Evolutionary conservation across 352 stramenopile species (phyloP), one percentile per base, ranked within the genome.

Genomic region (Phytophthora capsici): DNA sequence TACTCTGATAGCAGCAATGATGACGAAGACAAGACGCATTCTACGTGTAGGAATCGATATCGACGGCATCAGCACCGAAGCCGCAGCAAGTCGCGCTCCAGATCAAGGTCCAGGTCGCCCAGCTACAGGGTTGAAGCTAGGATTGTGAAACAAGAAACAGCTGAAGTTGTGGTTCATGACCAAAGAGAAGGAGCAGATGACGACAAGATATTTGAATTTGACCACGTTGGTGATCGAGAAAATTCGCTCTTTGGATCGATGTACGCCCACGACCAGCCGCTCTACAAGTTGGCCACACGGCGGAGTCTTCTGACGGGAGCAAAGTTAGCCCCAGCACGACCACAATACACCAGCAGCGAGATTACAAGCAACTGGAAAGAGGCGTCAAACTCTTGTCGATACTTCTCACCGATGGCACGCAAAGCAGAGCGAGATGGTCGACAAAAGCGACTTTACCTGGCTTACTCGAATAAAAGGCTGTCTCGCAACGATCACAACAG

Each of bases 231-330:
- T 16, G 88, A 96, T 65, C 63, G 58, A 12, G 78, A 94, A 2
- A 96, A 96, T 48, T 38, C 40, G 0, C 73, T 92, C 30, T 96
- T 83, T 30, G 86, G 88, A 19, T 81, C 82, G 2, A 65, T 88
- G 13, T 90, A 89, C 48, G 71, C 56, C n/a, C 64, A 88, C 17
- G 83, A 94, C 19, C 76, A 80, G 34, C 88, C 86, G 2, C 38
- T 89, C 16, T 94, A 93, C 40, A 26, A 61, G 12, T 69, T 94
- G 34, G 80, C 72, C 23, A 89, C 81, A n/a, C 61, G 66, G 25
- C 66, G 74, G 0, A 81, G 77, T 19, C 12, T 92, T 4, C 43
- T 77, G 13, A 82, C 73, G n/a, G 79, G 82, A 16, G 28, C 55
- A 48, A 86, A 82, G 79, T 46, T 82, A 53, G 47, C 58, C 32